phyloP scores from a whole-genome alignment of 345 rosid species.

The Pistacia vera region DNA sequence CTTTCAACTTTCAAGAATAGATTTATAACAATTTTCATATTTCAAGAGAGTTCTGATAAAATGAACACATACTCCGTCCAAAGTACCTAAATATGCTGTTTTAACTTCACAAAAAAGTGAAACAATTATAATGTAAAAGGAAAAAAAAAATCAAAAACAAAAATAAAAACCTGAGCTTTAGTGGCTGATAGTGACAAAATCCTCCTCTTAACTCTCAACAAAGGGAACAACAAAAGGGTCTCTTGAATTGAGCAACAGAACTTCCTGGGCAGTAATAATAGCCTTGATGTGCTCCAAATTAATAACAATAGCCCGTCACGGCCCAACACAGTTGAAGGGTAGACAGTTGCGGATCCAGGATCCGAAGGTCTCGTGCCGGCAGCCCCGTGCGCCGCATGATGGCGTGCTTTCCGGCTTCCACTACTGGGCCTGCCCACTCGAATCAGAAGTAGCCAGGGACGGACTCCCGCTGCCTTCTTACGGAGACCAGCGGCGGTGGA shows the following conservation, averaged over 20 bases:
- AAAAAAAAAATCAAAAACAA: not conserved
- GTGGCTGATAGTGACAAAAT: constrained; percentile 65
- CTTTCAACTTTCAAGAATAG: too few species aligned
- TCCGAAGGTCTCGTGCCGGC: constrained; percentile 88
- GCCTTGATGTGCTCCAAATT: constrained; percentile 95
- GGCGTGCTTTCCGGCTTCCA: constrained; percentile 77
- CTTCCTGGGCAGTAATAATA: constrained; percentile 88
- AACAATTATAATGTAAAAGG: not conserved
- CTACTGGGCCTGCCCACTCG: constrained; percentile 56
- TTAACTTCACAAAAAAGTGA: too few species aligned
- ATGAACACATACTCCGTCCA: too few species aligned
- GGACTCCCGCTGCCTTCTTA: constrained; percentile 68
- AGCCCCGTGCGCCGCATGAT: constrained; percentile 96
- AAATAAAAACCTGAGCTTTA: constrained; percentile 57
- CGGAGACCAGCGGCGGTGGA: constrained; percentile 41
- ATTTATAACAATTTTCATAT: too few species aligned
- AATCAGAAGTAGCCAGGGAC: constrained; percentile 65
- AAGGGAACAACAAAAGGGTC: constrained; percentile 84
- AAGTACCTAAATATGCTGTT: too few species aligned
- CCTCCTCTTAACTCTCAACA: constrained; percentile 72
- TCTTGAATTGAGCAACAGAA: constrained; percentile 71
- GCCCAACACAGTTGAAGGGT: constrained; percentile 86
- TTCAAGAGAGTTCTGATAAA: too few species aligned
- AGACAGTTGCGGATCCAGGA: constrained; percentile 90
- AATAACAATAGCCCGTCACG: constrained; percentile 86